phyloP scores from a whole-genome alignment of 208 protist genomes.

The Trypanosoma melophagium region DNA sequence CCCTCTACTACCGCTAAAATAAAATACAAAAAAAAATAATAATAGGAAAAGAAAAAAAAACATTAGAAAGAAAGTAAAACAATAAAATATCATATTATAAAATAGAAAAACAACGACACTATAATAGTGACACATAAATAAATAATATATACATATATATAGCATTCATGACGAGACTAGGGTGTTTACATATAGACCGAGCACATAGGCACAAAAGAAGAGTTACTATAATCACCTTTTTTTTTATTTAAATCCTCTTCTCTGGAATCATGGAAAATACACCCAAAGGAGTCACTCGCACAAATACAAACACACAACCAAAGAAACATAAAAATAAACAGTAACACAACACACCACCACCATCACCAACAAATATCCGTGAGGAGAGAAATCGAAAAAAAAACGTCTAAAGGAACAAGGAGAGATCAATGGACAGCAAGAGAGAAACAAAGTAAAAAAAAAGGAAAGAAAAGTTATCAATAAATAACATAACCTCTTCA shows the following conservation, averaged over 20 bases:
- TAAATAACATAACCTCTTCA: neutral
- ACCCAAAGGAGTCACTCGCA: too few species aligned
- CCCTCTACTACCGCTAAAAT: neutral
- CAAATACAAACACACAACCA: too few species aligned
- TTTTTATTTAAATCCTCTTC: too few species aligned
- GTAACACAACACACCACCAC: too few species aligned
- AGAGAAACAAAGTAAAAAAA: slow-evolving; percentile 17
- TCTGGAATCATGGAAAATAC: too few species aligned
- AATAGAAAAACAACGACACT: neutral
- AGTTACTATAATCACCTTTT: too few species aligned
- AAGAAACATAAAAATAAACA: too few species aligned
- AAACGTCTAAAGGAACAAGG: neutral
- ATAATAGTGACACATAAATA: neutral
- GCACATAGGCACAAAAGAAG: neutral
- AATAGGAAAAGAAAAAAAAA: neutral
- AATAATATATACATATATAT: neutral
- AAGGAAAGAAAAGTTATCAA: neutral
- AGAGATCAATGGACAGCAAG: neutral
- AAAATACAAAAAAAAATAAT: neutral
- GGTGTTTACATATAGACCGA: too few species aligned
- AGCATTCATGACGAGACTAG: too few species aligned
- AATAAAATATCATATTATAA: neutral
- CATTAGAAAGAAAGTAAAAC: too few species aligned
- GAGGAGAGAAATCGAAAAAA: slow-evolving; percentile 15
- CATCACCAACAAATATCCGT: slow-evolving; percentile 9